Evolutionary conservation across 768 basidiomycete species (phyloP).

Genomic region (Punctularia strigosozonata): DNA sequence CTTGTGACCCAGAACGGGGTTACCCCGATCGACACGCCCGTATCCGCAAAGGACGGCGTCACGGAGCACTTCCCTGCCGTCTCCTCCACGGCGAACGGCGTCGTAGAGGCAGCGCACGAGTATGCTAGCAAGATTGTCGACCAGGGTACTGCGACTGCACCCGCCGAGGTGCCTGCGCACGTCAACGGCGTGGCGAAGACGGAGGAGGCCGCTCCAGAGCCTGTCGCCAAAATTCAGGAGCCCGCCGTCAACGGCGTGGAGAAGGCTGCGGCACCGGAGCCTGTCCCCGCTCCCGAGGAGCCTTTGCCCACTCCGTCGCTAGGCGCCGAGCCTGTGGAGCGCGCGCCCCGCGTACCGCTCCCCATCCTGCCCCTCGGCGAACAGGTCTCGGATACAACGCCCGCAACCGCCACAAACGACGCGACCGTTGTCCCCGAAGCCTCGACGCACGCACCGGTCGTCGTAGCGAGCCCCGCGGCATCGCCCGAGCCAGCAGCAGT

Average conservation of each 20-base stretch:
- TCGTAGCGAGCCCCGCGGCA: too few relatives aligned
- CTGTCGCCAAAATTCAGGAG: constrained; percentile 1
- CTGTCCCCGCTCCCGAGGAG: constrained; percentile 4
- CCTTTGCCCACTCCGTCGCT: constrained; percentile 1
- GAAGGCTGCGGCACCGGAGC: neutral
- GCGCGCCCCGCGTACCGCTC: too few relatives aligned
- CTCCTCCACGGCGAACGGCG: constrained; percentile 7
- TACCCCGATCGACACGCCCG: neutral
- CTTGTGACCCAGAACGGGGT: neutral
- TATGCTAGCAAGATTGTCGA: constrained; percentile 13
- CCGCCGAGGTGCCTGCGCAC: constrained; percentile 7
- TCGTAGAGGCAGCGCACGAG: constrained; percentile 10
- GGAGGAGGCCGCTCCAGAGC: constrained; percentile 1
- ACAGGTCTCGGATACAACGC: too few relatives aligned
- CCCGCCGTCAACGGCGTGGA: constrained; percentile 1
- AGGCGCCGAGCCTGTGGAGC: too few relatives aligned
- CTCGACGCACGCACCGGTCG: too few relatives aligned
- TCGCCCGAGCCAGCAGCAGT: too few relatives aligned
- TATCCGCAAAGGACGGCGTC: too few relatives aligned
- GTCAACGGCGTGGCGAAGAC: constrained; percentile 10
- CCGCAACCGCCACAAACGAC: too few relatives aligned
- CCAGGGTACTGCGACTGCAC: constrained; percentile 8
- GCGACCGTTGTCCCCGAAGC: too few relatives aligned
- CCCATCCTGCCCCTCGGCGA: too few relatives aligned
- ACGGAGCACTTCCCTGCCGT: too few relatives aligned